Base-by-base conservation (phyloP, 2,329 filamentous ascomycete species). In the Corniculantispora saksenae region DNA sequence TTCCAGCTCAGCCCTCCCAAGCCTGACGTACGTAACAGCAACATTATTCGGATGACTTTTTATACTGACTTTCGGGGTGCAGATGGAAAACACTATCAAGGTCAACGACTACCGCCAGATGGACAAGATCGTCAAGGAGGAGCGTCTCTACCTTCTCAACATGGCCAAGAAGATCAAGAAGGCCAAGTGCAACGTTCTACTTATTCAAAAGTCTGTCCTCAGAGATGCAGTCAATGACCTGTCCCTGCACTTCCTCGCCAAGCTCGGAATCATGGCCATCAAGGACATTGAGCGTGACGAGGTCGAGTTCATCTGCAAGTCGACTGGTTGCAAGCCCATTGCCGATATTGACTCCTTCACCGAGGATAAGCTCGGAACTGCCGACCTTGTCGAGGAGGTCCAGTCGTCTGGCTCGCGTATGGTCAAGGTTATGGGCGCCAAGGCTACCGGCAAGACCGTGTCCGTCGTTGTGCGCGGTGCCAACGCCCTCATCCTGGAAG, bases 121-220 rank as follows among this genome's bases (percentile, higher is more conserved):
- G 95, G 95, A 99, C 84, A 99, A 98, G 86, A 99, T 99, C 70
- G 87, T 99, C 72, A 99, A 99, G 83, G 95, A 99, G 82, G 95
- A 99, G 84, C 92, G 95, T 71, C 92, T 95, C 72, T 99, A 99
- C 81, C 88, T 99, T 69, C 87, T 99, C 66, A 98, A 98, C 84
- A 92, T 99, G 88, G 94, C 96, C 76, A 98, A 99, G 88, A 99
- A 98, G 86, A 99, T 99, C 80, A 97, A 98, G 83, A 99, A 98
- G 86, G 94, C 95, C 71, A 99, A 98, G 84, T 99, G 95, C 83
- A 99, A 99, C 74, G 95, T 99, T 51, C 89, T 98, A 53, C 85
- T 99, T 71, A 98, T 99, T 72, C 95, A 99, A 77, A 99, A 99
- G 82, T 98, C 94, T 17, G 99, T 99, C 72, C 88, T 99, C 66